Evolutionary conservation across 345 rosid genomes (phyloP).

Genomic region (Gossypium sturtianum): DNA sequence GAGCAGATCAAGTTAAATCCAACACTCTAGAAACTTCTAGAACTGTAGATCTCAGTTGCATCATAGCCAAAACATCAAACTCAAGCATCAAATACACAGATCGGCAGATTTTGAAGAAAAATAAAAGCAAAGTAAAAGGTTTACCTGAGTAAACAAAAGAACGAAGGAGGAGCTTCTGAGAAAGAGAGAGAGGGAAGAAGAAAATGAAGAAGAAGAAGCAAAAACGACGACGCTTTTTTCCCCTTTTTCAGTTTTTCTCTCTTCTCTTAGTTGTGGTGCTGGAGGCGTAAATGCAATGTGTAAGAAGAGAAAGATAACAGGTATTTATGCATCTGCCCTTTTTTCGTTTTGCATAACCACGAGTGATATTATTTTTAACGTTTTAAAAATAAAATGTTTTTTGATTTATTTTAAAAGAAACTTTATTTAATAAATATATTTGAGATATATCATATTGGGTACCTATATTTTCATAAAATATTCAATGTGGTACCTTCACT

Average conservation of each 20-base stretch:
- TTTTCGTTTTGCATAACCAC: no score
- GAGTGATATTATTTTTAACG: no score
- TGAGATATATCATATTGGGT: no score
- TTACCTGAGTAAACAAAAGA: background rate
- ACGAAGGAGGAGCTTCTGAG: background rate
- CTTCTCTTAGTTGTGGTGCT: background rate
- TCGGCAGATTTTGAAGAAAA: constrained; percentile 1
- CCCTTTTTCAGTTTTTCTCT: background rate
- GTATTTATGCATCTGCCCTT: background rate
- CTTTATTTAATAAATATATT: no score
- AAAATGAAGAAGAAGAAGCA: background rate
- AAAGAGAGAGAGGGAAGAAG: background rate
- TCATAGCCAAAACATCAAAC: background rate
- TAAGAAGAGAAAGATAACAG: background rate
- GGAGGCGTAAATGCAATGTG: background rate
- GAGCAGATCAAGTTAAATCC: background rate
- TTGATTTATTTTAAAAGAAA: no score
- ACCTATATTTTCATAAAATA: no score
- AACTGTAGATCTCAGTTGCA: constrained; percentile 26
- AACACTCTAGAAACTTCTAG: background rate
- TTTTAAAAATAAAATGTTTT: no score
- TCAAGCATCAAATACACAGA: constrained; percentile 10
- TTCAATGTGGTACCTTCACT: no score
- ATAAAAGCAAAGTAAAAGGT: background rate
- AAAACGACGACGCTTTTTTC: background rate